Conservation (phyloP, 2,329 filamentous ascomycete genomes). For the Exophiala oligosperma region DNA sequence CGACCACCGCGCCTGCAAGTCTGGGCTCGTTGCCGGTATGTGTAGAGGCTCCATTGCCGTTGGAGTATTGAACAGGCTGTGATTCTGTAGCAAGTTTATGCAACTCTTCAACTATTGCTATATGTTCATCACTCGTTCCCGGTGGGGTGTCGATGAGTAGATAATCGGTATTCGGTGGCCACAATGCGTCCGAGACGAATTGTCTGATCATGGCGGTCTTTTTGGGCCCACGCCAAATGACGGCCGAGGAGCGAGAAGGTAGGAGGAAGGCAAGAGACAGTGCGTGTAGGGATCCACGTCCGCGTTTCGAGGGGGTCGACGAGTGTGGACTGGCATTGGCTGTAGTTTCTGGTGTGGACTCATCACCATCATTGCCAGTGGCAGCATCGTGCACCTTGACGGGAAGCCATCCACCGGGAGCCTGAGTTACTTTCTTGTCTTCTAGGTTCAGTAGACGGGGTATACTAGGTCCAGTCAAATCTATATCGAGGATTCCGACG, state of each 20-base stretch:
- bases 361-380: neutral
- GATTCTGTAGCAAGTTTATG: conserved; percentile 47
- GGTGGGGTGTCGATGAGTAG: conserved; percentile 94
- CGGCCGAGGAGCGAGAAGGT: conserved; percentile 78
- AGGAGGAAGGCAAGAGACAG: conserved; percentile 95
- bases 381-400: conserved; percentile 72
- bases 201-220: conserved; percentile 99
- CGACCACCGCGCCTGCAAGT: conserved; percentile 84
- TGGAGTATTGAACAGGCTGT: conserved; percentile 22
- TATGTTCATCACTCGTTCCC: conserved; percentile 95
- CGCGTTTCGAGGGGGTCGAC: conserved; percentile 23
- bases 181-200: conserved; percentile 88
- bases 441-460: conserved; percentile 93
- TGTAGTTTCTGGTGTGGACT: neutral
- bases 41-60: conserved; percentile 26
- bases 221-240: conserved; percentile 97
- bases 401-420: conserved; percentile 88
- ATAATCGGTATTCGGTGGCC: conserved; percentile 81
- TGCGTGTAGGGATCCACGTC: conserved; percentile 55
- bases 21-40: conserved; percentile 50
- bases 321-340: neutral
- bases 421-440: conserved; percentile 83
- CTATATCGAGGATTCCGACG: conserved; percentile 93
- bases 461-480: conserved; percentile 94
- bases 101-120: conserved; percentile 86